phyloP scores from a whole-genome alignment of 176 grass and related monocot genomes.

The Cymbopogon citratus region DNA sequence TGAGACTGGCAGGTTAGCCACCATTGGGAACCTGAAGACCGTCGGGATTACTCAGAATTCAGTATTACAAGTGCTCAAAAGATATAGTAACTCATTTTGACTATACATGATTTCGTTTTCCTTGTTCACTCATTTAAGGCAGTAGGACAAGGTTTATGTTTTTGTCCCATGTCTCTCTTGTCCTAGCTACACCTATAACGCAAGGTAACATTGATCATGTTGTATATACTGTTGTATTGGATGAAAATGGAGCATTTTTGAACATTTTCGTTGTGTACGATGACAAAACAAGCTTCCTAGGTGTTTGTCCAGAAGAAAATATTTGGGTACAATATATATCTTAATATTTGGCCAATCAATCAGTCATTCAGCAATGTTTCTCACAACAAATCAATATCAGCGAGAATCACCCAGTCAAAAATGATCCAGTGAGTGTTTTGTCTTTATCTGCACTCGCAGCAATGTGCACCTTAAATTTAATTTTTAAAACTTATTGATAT shows the following conservation, averaged over 20 bases:
- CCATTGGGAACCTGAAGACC: background rate
- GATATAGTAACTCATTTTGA: background rate
- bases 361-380: too few relatives aligned
- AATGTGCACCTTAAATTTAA: too few relatives aligned
- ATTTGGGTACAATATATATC: too few relatives aligned
- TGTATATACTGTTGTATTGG: constrained; percentile 25
- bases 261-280: background rate
- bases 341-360: background rate
- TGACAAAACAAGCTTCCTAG: too few relatives aligned
- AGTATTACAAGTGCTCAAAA: background rate
- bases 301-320: background rate
- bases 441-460: too few relatives aligned
- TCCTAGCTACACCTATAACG: background rate
- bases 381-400: too few relatives aligned
- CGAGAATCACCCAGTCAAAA: too few relatives aligned
- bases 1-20: background rate
- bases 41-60: background rate
- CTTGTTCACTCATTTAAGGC: background rate
- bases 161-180: background rate
- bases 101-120: background rate
- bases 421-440: too few relatives aligned
- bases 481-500: too few relatives aligned
- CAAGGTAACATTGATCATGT: background rate
- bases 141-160: background rate
- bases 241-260: constrained; percentile 21